phyloP scores from a whole-genome alignment of 2,329 filamentous ascomycete species.

The Apiospora hydei region DNA sequence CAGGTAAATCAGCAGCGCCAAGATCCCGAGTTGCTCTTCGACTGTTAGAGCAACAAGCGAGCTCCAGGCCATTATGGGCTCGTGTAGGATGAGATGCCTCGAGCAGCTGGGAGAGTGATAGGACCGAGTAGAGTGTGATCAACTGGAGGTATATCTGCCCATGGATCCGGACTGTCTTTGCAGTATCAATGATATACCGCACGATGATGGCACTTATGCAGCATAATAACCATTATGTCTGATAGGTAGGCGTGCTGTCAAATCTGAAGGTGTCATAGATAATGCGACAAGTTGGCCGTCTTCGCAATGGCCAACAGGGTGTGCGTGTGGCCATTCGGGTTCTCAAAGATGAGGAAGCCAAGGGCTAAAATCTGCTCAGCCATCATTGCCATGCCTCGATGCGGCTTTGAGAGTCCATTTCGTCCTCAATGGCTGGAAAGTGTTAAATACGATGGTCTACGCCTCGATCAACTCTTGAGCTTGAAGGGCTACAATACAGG shows the following conservation, averaged over 20 bases:
- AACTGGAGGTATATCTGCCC: neutral
- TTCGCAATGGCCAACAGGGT: constrained; percentile 7
- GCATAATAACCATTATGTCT: neutral
- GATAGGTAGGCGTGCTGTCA: neutral
- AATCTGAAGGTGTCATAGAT: neutral
- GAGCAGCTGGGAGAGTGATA: neutral
- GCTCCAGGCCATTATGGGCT: neutral
- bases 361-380: neutral
- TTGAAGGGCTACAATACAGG: neutral
- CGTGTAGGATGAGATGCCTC: neutral
- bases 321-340: neutral
- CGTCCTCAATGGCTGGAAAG: neutral
- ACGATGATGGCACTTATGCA: neutral
- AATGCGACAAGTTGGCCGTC: neutral
- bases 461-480: neutral
- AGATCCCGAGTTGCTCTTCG: neutral
- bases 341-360: neutral
- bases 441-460: neutral
- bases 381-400: neutral
- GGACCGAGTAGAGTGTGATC: neutral
- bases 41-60: neutral
- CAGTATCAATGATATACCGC: neutral
- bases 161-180: neutral
- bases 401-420: neutral
- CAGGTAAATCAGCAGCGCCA: neutral